Percentiles rank a stretch among this genome's conserved stretches.
Evolutionary conservation across 805 yeast species (phyloP).

Genomic region (Schwanniomyces pseudopolymorphus): DNA sequence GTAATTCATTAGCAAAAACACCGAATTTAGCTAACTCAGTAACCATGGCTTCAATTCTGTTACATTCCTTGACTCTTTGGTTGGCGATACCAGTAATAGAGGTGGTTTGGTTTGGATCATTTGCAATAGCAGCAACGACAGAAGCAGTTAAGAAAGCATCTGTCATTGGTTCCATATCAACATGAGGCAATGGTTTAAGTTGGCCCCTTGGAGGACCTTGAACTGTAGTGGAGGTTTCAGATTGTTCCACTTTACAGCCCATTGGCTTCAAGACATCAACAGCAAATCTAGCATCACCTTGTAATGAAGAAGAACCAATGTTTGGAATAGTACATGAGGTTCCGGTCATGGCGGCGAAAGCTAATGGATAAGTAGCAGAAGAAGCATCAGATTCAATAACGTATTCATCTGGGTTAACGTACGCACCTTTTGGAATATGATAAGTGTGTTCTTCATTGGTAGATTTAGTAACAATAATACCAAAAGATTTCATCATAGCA

Average conservation of each 20-base stretch:
- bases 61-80: conserved; percentile 97
- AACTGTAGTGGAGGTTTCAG: conserved; percentile 85
- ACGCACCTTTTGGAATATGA: conserved; percentile 82
- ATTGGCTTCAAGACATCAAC: conserved; percentile 87
- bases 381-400: conserved; percentile 96
- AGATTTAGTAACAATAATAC: conserved; percentile 72
- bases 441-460: conserved; percentile 77
- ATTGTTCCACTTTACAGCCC: conserved; percentile 90
- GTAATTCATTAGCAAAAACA: conserved; percentile 77
- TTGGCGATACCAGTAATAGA: conserved; percentile 94
- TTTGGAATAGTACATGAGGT: conserved; percentile 90
- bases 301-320: conserved; percentile 87
- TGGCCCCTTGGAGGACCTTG: conserved; percentile 77
- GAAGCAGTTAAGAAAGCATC: conserved; percentile 97
- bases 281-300: conserved; percentile 97
- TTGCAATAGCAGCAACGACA: conserved; percentile 93
- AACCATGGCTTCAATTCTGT: conserved; percentile 94
- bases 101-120: conserved; percentile 50
- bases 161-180: conserved; percentile 99
- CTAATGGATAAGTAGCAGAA: conserved; percentile 95
- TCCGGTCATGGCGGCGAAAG: conserved; percentile 96
- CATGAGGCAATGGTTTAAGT: conserved; percentile 65
- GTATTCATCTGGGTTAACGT: conserved; percentile 78
- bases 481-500: conserved; percentile 90
- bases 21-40: conserved; percentile 87